Evolutionary conservation across 1,284 basidiomycete species (phyloP), one percentile per base, ranked within the genome.

Genomic region (Ganoderma resinaceum): DNA sequence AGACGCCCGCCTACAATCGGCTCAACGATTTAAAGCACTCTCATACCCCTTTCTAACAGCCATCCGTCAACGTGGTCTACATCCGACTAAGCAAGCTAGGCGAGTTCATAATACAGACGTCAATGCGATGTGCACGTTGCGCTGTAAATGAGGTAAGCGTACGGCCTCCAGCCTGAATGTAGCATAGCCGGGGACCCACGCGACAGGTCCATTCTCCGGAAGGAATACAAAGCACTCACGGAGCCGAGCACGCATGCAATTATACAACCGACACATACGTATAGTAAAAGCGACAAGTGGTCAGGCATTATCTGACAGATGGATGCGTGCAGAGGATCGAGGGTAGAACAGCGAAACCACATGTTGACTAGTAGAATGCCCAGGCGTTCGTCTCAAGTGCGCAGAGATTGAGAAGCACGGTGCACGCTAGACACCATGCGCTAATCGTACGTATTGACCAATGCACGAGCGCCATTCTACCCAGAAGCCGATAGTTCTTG

Each of bases 1-100:
- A 72, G 55, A 65, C 71, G 71, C 71, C 62, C 69, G 49, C 11
- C 26, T 52, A 37, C 38, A 40, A 60, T 23, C 23, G 42, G n/a
- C 43, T 46, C 43, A 2, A 46, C 20, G n/a, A 7, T 52, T 5
- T 23, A 52, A 38, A 37, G 33, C 61, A 43, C 43, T 49, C n/a
- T 26, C n/a, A 14, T 20, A 12, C 26, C 31, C 61, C 12, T 33
- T 26, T 20, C 26, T n/a, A 40, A n/a, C 11, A 14, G n/a, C 40
- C 42, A 43, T 46, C 38, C 33, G 11, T 29, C 6, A 33, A 40
- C 43, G 42, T n/a, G 58, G 37, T 43, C 40, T 14, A 31, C 5
- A 61, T 29, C 31, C 67, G 37, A 60, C 37, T 52, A 60, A 61
- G 31, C n/a, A 31, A 37, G 9, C 35, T 53, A 53, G 20, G 6